Evolutionary conservation across 2,329 filamentous ascomycete species (phyloP).

Genomic region (Sclerotinia trifoliorum): DNA sequence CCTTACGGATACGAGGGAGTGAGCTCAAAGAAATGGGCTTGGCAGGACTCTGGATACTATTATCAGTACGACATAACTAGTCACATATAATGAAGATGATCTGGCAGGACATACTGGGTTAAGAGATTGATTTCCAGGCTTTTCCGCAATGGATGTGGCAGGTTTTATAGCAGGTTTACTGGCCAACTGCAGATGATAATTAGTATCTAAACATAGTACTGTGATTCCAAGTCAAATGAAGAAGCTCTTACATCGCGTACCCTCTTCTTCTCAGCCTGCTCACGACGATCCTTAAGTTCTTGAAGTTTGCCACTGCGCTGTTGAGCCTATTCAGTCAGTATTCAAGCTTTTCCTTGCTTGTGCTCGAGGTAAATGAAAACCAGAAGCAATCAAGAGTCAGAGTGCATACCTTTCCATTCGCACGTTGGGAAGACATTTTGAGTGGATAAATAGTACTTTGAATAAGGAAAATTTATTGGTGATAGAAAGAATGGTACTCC

Average conservation of each 20-base stretch:
- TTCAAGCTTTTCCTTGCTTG: background rate
- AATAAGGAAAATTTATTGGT: background rate
- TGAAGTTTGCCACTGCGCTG: background rate
- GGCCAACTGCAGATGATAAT: background rate
- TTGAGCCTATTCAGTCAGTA: slow-evolving; percentile 7
- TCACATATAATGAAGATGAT: background rate
- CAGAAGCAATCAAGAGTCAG: background rate
- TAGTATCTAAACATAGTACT: background rate
- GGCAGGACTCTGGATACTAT: background rate
- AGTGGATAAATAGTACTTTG: background rate
- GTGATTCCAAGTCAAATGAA: background rate
- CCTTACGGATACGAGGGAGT: background rate
- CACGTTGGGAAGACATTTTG: background rate
- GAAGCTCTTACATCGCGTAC: background rate
- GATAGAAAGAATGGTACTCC: background rate
- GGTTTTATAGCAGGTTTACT: background rate
- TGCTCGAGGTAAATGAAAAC: background rate
- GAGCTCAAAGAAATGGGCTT: background rate
- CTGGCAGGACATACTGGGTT: background rate
- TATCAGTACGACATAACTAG: background rate
- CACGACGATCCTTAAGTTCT: background rate
- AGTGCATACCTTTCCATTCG: background rate
- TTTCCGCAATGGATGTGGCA: background rate
- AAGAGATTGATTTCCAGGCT: background rate
- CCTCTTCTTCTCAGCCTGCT: background rate